Evolutionary conservation across 768 basidiomycete genomes (phyloP).

Genomic region (Termitomyces sp.): DNA sequence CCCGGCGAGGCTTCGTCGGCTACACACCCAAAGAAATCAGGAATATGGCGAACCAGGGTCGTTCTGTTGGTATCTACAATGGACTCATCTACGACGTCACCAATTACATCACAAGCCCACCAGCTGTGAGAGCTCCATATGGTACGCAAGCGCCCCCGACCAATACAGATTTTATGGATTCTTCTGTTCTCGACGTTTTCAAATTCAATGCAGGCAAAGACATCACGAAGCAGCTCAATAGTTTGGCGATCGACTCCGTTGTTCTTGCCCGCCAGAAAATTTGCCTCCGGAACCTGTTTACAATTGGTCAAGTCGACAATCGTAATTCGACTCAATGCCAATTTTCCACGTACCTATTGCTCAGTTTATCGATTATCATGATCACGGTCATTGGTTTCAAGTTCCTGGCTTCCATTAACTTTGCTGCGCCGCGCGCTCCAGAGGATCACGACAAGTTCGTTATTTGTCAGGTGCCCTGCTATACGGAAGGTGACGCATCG

Average conservation of each 20-base stretch:
- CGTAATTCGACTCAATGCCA: constrained; percentile 88
- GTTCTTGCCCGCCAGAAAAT: constrained; percentile 70
- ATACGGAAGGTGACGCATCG: constrained; percentile 90
- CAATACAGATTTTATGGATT: constrained; percentile 66
- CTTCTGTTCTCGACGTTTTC: constrained; percentile 69
- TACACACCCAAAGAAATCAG: constrained; percentile 71
- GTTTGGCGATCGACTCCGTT: constrained; percentile 51
- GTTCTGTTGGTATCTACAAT: constrained; percentile 81
- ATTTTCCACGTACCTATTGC: constrained; percentile 87
- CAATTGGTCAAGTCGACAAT: constrained; percentile 87
- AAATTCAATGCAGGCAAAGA: constrained; percentile 68
- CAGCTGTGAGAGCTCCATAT: constrained; percentile 43
- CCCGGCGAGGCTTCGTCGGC: constrained; percentile 85
- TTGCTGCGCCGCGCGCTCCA: constrained; percentile 66
- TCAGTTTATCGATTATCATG: constrained; percentile 88
- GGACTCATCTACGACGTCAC: constrained; percentile 85
- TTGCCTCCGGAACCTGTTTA: constrained; percentile 91
- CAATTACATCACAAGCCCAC: constrained; percentile 67
- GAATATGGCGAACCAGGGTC: constrained; percentile 56
- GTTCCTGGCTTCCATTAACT: constrained; percentile 81
- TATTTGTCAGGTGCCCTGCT: constrained; percentile 97
- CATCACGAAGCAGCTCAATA: constrained; percentile 69
- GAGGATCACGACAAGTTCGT: constrained; percentile 93
- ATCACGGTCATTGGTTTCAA: constrained; percentile 92
- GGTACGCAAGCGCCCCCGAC: constrained; percentile 37